Conservation (phyloP, 176 grass and related monocot genomes). For the Stipa capillata region DNA sequence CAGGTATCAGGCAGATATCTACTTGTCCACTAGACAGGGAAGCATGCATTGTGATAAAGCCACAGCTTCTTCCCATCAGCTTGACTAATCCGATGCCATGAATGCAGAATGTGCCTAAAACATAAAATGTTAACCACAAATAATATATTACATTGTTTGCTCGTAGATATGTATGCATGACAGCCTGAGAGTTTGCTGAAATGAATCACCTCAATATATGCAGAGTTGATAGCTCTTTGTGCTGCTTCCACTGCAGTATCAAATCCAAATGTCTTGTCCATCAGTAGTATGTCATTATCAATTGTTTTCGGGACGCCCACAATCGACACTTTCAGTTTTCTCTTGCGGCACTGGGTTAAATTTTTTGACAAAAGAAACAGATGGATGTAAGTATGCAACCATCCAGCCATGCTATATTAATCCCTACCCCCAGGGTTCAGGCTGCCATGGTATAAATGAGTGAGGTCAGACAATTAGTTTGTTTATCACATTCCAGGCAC, state of each 20-base stretch:
- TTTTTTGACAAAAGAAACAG: background rate
- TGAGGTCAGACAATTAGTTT: background rate
- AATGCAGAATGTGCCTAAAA: conserved; percentile 84
- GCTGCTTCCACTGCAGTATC: conserved; percentile 98
- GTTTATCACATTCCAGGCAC: background rate
- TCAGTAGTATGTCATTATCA: conserved; percentile 96
- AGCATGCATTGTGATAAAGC: conserved; percentile 98
- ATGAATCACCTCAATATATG: conserved; percentile 85
- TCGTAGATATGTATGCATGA: background rate
- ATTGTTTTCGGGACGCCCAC: conserved; percentile 89
- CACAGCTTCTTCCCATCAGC: conserved; percentile 94
- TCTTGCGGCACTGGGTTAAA: conserved; percentile 65
- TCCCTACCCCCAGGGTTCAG: background rate
- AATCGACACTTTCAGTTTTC: conserved; percentile 86
- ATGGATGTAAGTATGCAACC: conserved; percentile 12
- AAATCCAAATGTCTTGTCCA: conserved; percentile 99
- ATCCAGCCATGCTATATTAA: background rate
- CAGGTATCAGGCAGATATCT: conserved; percentile 90
- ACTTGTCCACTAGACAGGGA: conserved; percentile 93
- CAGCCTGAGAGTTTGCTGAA: background rate
- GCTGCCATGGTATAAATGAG: background rate
- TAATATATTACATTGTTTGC: background rate
- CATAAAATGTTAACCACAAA: background rate
- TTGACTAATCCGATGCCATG: conserved; percentile 94
- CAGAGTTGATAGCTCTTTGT: conserved; percentile 95